Conservation (phyloP, 495 filamentous ascomycete species). For the Xylaria cubensis region DNA sequence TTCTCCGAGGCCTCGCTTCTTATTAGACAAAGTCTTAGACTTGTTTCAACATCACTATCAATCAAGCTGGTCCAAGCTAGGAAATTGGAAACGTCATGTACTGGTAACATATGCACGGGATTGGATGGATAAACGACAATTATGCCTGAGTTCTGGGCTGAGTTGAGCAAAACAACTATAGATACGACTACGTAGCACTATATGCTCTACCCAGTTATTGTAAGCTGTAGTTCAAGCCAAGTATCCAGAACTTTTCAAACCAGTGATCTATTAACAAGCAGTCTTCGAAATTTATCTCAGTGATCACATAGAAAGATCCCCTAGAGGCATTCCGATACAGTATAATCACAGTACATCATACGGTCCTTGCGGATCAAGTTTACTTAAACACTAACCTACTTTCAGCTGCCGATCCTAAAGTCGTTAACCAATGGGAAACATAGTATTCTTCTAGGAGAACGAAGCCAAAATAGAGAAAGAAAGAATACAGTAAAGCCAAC, state of each 20-base stretch:
- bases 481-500: neutral
- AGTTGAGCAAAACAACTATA: neutral
- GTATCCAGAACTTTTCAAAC: neutral
- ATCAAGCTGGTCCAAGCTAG: neutral
- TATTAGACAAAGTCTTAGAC: constrained; percentile 9
- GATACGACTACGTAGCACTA: neutral
- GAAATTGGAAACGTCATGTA: neutral
- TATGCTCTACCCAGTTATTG: neutral
- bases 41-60: neutral
- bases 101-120: neutral
- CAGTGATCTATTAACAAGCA: neutral
- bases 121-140: neutral
- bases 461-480: neutral
- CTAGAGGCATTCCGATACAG: neutral
- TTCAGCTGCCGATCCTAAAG: neutral
- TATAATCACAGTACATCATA: neutral
- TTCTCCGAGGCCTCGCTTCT: neutral
- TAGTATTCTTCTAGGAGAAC: neutral
- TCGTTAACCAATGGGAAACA: neutral
- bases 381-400: neutral
- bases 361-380: neutral
- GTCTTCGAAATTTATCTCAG: neutral
- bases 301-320: neutral
- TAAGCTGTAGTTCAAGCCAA: neutral
- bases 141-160: neutral